Evolutionary conservation across 2,329 filamentous ascomycete species (phyloP).

Genomic region (Colletotrichum coccodes): DNA sequence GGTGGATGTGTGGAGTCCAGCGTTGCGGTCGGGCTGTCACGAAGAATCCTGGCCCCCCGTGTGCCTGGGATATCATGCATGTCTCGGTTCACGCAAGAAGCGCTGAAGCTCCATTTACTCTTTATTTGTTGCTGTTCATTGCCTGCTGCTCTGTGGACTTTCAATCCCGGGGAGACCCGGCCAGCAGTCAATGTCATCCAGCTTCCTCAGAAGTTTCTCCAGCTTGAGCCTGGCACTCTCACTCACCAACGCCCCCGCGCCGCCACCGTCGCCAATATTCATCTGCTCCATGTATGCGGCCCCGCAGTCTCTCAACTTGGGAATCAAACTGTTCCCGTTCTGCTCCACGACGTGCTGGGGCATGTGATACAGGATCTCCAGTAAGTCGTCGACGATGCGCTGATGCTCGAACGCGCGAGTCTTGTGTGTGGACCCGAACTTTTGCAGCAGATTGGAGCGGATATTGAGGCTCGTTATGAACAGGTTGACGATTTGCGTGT

Average conservation of each 20-base stretch:
- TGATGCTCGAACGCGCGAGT: constrained; percentile 38
- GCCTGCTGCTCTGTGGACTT: constrained; percentile 9
- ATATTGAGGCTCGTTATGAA: constrained; percentile 49
- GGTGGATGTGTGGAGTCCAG: constrained; percentile 26
- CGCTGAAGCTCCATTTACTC: not conserved
- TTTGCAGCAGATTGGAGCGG: constrained; percentile 48
- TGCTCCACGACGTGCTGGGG: constrained; percentile 45
- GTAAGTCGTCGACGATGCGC: constrained; percentile 45
- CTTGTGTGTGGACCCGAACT: constrained; percentile 35
- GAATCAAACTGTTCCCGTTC: constrained; percentile 45
- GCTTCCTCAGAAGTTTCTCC: constrained; percentile 40
- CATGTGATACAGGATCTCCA: constrained; percentile 48
- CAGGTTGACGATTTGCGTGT: constrained; percentile 48
- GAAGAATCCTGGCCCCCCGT: not conserved
- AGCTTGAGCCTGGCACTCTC: constrained; percentile 37
- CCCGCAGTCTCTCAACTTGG: constrained; percentile 49
- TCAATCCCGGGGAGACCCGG: constrained; percentile 31
- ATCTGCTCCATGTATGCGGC: constrained; percentile 44
- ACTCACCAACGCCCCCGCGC: constrained; percentile 25
- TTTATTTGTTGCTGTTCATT: not conserved
- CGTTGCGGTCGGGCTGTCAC: not conserved
- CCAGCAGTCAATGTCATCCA: constrained; percentile 46
- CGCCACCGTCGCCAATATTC: constrained; percentile 3
- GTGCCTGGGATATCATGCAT: not conserved
- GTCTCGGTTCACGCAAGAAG: not conserved